phyloP scores from a whole-genome alignment of 176 grass and related monocot genomes.

The Miscanthus lutarioriparius region DNA sequence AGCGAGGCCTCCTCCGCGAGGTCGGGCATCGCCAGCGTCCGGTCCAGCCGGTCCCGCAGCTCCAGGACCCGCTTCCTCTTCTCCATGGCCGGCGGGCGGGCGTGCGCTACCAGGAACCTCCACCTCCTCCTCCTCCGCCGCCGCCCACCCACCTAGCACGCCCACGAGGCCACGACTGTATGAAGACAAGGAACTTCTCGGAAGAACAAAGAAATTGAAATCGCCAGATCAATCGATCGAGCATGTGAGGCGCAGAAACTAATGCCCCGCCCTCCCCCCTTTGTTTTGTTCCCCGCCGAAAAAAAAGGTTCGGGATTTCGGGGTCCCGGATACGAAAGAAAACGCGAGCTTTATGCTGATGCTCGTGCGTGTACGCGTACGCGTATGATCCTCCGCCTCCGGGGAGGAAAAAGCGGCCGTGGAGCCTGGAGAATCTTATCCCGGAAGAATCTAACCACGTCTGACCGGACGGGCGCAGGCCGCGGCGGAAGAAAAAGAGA shows the following conservation, averaged over 20 bases:
- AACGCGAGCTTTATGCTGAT: neutral
- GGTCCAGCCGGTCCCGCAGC: constrained; percentile 63
- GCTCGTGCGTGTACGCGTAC: neutral
- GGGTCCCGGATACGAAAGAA: neutral
- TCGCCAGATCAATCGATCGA: neutral
- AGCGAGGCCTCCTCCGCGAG: constrained; percentile 56
- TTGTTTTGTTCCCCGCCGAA: neutral
- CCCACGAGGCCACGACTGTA: neutral
- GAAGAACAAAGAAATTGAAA: neutral
- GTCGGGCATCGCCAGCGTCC: constrained; percentile 61
- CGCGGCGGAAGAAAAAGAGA: too few relatives aligned
- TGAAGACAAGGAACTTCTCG: neutral
- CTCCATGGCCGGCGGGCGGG: constrained; percentile 53
- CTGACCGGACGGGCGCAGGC: neutral
- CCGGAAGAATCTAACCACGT: neutral
- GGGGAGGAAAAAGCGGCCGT: neutral
- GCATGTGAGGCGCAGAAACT: neutral
- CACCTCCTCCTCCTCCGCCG: neutral
- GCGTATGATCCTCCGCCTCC: neutral
- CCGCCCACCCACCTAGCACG: neutral
- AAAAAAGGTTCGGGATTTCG: neutral
- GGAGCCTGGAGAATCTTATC: neutral
- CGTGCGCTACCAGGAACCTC: neutral
- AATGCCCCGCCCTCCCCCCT: neutral
- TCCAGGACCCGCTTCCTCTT: constrained; percentile 62